phyloP scores from a whole-genome alignment of 1,284 basidiomycete genomes.

The Phylloporus sp. region DNA sequence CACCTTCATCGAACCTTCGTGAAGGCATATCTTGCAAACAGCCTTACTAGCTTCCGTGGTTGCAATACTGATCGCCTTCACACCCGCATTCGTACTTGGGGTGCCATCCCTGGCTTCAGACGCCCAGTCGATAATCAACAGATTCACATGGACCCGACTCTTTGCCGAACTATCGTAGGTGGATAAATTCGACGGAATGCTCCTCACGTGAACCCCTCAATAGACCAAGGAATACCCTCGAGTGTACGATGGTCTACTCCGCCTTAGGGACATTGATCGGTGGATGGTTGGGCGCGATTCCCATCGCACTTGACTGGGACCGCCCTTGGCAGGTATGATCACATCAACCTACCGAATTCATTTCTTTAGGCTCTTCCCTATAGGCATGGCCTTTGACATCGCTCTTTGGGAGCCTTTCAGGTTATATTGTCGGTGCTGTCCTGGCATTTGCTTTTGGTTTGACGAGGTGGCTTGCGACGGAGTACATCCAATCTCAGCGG shows the following conservation, averaged over 20 bases:
- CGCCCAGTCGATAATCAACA: conserved; percentile 47
- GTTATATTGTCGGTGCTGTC: conserved; percentile 69
- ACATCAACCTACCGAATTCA: background rate
- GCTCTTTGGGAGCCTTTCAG: conserved; percentile 67
- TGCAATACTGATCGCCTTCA: conserved; percentile 67
- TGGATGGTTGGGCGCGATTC: conserved; percentile 79
- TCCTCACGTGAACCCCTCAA: conserved; percentile 8
- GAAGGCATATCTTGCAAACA: conserved; percentile 60
- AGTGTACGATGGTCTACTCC: conserved; percentile 82
- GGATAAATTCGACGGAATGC: conserved; percentile 4
- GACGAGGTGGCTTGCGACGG: conserved; percentile 48
- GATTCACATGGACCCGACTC: conserved; percentile 72
- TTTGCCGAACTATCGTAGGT: conserved; percentile 82
- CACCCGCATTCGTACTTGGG: conserved; percentile 75
- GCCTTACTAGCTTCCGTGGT: conserved; percentile 71
- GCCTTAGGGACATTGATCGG: conserved; percentile 74
- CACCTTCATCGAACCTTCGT: conserved; percentile 15
- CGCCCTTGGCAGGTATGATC: conserved; percentile 88
- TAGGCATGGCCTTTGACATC: conserved; percentile 85
- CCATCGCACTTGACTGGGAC: conserved; percentile 93
- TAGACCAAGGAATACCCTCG: conserved; percentile 69
- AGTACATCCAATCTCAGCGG: conserved; percentile 19
- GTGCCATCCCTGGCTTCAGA: conserved; percentile 53
- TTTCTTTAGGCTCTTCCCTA: background rate
- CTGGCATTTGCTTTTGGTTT: conserved; percentile 55